These are phyloP conservation scores for Sporothrix mexicana DNA, from an alignment of 2,329 filamentous ascomycete species.

Conservation along the genomic window DNA sequence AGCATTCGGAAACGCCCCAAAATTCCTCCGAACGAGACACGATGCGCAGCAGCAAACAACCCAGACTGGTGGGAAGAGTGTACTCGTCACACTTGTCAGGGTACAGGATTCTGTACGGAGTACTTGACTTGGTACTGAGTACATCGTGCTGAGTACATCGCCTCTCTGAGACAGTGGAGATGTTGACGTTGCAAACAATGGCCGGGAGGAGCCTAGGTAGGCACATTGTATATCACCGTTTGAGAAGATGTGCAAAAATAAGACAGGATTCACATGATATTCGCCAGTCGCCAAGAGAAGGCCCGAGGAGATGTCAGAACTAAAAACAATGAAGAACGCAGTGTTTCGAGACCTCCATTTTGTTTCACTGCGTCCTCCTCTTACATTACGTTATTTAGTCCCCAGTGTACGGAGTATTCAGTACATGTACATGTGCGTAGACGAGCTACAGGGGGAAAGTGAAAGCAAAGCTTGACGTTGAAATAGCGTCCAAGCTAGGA, in stretches of 20 bases:
- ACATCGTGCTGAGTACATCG: neutral
- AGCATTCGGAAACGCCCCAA: neutral
- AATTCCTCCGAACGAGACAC: constrained; percentile 8
- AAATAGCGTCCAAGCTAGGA: constrained; percentile 6
- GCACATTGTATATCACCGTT: neutral
- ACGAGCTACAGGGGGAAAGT: too few relatives aligned
- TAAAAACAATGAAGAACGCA: neutral
- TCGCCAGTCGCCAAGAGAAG: too few relatives aligned
- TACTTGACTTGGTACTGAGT: too few relatives aligned
- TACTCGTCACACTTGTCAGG: neutral
- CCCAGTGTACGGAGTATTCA: neutral
- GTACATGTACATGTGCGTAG: too few relatives aligned
- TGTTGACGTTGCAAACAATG: constrained; percentile 21
- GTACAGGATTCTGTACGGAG: neutral
- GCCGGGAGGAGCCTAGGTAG: neutral
- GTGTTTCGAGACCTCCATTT: too few relatives aligned
- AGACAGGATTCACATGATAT: neutral
- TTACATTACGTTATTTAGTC: too few relatives aligned
- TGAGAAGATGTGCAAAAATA: neutral
- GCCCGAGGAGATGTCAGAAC: neutral
- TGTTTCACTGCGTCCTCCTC: too few relatives aligned
- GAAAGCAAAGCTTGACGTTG: neutral
- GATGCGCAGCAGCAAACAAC: neutral
- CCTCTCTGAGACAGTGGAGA: neutral
- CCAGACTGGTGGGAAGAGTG: constrained; percentile 1